Percentiles rank a stretch among this genome's conserved stretches.
These are phyloP conservation scores for Xerocomellus intermedius DNA, from an alignment of 768 basidiomycete species.

Conservation along the genomic window DNA sequence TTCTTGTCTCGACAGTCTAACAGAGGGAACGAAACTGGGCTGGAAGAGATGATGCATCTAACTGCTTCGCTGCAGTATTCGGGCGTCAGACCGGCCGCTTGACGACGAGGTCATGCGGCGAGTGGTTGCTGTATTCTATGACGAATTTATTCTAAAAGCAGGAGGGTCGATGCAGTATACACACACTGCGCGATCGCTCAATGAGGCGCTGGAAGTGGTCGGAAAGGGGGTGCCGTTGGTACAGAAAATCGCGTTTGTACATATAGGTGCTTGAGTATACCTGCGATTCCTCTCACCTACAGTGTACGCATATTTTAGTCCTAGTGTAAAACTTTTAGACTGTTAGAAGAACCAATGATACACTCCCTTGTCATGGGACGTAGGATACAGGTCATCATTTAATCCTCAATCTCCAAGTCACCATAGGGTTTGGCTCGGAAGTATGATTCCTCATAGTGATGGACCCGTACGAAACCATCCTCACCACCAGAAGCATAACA, in stretches of 20 bases:
- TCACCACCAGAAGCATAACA: conserved; percentile 94
- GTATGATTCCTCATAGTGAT: conserved; percentile 94
- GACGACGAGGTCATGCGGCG: conserved; percentile 24
- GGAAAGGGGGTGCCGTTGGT: conserved; percentile 16
- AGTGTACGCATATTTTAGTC: not conserved
- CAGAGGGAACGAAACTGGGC: conserved; percentile 13
- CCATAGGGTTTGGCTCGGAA: conserved; percentile 91
- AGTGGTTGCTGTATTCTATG: conserved; percentile 24
- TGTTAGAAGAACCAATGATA: not conserved
- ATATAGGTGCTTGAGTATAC: conserved; percentile 24
- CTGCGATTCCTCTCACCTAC: not conserved
- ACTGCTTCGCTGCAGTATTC: conserved; percentile 33
- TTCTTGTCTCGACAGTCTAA: conserved; percentile 34
- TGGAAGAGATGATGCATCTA: conserved; percentile 37
- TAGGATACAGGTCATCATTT: conserved; percentile 16
- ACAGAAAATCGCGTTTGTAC: conserved; percentile 29
- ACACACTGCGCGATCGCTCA: conserved; percentile 19
- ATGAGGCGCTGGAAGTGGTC: conserved; percentile 15
- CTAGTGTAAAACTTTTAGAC: not conserved
- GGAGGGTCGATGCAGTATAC: conserved; percentile 10
- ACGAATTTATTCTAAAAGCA: conserved; percentile 14
- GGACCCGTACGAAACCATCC: conserved; percentile 90
- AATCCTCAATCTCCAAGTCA: conserved; percentile 74
- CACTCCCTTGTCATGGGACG: conserved; percentile 3
- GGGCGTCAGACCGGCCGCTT: conserved; percentile 35